Evolutionary conservation across 805 yeast species (phyloP), one percentile per base, ranked within the genome.

Genomic region (Starmerella apis): DNA sequence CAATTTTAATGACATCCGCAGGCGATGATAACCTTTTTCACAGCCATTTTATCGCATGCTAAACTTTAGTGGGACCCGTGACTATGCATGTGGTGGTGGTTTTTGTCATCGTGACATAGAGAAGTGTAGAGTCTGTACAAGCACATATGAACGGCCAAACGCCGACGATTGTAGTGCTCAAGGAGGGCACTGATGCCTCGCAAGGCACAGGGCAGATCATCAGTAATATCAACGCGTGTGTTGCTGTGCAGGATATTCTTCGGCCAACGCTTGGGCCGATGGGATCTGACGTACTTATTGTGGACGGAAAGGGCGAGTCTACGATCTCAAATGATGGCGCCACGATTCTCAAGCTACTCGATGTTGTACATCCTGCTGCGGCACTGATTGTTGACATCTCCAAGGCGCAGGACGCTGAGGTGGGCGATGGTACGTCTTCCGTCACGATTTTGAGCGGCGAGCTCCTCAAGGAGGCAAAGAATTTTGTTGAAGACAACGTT

Each of bases 241-340:
- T 90, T 55, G 97, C 98, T 27, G 86, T 92, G 56, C 97, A 92
- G 71, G 98, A 92, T 59, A 86, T 96, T 27, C 74, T 92, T 62
- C 82, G 83, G 60, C 87, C 97, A 47, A 92, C 99, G 0, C 74
- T 92, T 57, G 99, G 99, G 4, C 99, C 99, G 43, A 75, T 92
- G 60, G 99, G 99, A 23, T 85, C 95, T 30, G 99, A 92, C 68
- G 88, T 90, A 56, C 72, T 92, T 64, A 80, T 92, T 61, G 96
- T 90, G 36, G 79, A 81, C 39, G 75, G 81, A 16, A 79, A 77
- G 61, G 95, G 94, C 49, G 81, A 78, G 60, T 86, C 97, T 43
- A 92, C 97, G 20, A 88, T 92, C 58, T 90, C 99, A 38, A 92
- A 92, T 67, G 98, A 92, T 65, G 98, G 98, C 58, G 98, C 98